phyloP scores from a whole-genome alignment of 441 rosid genomes.

The Adansonia madagascariensis region DNA sequence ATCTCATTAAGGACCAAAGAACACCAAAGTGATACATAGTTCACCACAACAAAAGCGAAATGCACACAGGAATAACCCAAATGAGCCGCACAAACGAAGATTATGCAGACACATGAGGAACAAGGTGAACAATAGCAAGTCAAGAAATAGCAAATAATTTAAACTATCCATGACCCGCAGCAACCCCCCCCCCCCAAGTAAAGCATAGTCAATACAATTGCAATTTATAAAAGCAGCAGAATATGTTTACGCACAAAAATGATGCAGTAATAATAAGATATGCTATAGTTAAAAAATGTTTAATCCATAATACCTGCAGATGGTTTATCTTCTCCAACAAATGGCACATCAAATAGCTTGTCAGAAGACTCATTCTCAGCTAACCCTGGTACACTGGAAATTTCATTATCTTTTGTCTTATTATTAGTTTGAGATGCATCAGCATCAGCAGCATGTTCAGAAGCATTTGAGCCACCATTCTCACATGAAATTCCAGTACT shows the following conservation, averaged over 20 bases:
- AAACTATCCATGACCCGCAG: neutral
- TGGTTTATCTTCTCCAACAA: conserved; percentile 65
- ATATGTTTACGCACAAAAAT: neutral
- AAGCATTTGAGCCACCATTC: conserved; percentile 52
- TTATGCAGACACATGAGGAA: neutral
- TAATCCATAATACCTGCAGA: conserved; percentile 59
- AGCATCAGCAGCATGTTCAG: conserved; percentile 52
- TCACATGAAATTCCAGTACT: conserved; percentile 71
- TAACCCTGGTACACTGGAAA: conserved; percentile 45
- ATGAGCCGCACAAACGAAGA: neutral
- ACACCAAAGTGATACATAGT: neutral
- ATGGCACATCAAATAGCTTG: conserved; percentile 78
- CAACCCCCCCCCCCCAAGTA: neutral
- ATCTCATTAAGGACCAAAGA: neutral
- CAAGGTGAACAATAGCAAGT: neutral
- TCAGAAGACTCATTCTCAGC: conserved; percentile 60
- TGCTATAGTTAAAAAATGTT: neutral
- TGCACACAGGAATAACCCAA: neutral
- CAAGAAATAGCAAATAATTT: neutral
- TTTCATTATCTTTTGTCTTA: conserved; percentile 60
- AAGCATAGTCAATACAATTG: neutral
- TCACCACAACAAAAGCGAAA: conserved; percentile 8
- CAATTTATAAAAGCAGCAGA: neutral
- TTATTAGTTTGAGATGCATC: conserved; percentile 51
- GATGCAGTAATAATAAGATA: neutral